Evolutionary conservation across 441 rosid species (phyloP), one percentile per base, ranked within the genome.

Genomic region (Croton setiger): DNA sequence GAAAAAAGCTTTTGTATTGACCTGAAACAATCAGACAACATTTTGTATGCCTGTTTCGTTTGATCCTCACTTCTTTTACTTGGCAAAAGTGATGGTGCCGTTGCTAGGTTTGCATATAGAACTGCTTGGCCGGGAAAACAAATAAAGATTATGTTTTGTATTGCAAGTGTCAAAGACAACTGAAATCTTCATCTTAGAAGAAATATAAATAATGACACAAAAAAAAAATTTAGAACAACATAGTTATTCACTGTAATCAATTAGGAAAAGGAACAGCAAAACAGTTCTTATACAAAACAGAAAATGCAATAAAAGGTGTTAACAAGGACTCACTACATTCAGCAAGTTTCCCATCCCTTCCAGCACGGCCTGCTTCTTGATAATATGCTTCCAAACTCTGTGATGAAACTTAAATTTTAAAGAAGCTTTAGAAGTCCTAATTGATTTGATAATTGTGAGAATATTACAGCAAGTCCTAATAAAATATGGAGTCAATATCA

Each of bases 351-450:
- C 97, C 97, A 76, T 93, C 98, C 75, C 98, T 87, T 83, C 98
- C 97, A 77, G 97, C 96, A 78, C 98, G 96, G 58, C 98, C 98
- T 52, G 96, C 94, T 88, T 93, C 98, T 86, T 93, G 98, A 84
- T 93, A 89, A 78, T 93, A 93, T 57, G 97, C 94, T 81, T 93
- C 98, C 76, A 91, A 71, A 80, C 96, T 88, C 98, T 93, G 88
- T n/a, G 66, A 75, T 72, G 69, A 43, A 44, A 72, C 63, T 44
- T 51, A 60, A 53, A 54, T 54, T 54, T 65, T 53, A 37, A 63
- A 48, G 23, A 72, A 31, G 41, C 35, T 14, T 43, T 64, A 63
- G 18, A 41, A 65, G 55, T 44, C 35, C 17, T 64, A 52, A 63
- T 45, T 63, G 4, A 43, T 43, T 51, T 11, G 37, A 59, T 23